Evolutionary conservation across 768 basidiomycete genomes (phyloP), one percentile per base, ranked within the genome.

Genomic region (Chalciporus pseudorubinellus): DNA sequence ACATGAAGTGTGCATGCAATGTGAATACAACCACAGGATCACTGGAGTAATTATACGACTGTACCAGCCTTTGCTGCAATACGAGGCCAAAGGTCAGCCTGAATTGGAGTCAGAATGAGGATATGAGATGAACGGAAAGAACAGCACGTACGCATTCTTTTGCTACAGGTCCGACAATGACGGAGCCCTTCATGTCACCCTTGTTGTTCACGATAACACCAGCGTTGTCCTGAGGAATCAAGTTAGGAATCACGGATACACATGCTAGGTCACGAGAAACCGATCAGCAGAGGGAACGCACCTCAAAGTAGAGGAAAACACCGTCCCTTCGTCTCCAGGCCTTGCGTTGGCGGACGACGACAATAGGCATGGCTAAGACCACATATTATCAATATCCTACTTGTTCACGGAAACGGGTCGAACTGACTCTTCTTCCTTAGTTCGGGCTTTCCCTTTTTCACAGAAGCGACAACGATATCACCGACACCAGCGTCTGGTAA

Each of bases 381-480:
- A 20, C 14, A 18, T n/a, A 24, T 66, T 39, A 68, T 33, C 11
- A 51, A 22, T 11, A 20, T 3, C 1, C 4, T 13, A n/a, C 34
- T 16, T 34, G 16, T 10, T n/a, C 16, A 36, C 16, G 34, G 2
- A 8, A 36, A 36, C n/a, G 4, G 39, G 16, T 11, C 51, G 31
- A n/a, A 80, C 93, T 66, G 70, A 95, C 93, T 95, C 81, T 99
- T 99, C 82, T 99, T 99, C 76, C 97, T 86, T 70, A 99, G 75
- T 76, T 99, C 97, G 31, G 97, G 97, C 79, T 99, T 98, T 72
- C 97, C 97, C 82, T 98, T 98, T 84, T 99, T 98, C 67, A 99
- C 97, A 47, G 89, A 92, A 52, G 92, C 92, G 53, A 95, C 89
- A 56, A 95, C 85, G 92, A 95, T 94, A 72, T 94, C 92, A 51